Base-by-base conservation (phyloP, 768 basidiomycete species). In the Dentipellis sp. region DNA sequence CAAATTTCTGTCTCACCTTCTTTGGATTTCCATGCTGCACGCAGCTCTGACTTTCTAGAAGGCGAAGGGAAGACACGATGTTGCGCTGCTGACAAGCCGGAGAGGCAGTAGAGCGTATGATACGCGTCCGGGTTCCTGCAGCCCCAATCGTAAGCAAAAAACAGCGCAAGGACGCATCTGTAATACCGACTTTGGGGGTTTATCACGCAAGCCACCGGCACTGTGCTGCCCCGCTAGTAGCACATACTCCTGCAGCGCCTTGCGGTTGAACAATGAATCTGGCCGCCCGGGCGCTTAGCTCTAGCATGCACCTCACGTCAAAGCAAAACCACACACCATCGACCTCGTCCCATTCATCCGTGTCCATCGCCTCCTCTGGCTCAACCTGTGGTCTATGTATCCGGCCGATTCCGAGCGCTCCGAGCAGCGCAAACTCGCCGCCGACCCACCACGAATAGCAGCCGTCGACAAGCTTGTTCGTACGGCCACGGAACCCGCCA, bases 401-500 rank as follows among this genome's bases (percentile, higher is more conserved):
- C 29, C 29, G 29, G 29, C 29, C 29, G 6, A 78, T 16, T 64
- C 75, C 54, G 58, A 83, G 63, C 23, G 80, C 82, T 56, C 90
- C 89, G 0, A 97, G 71, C 8, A 97, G 71, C 0, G 80, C 76
- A 66, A 97, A 91, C 14, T 87, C 78, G 0, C 94, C 94, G 1
- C 91, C 97, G 21, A 92, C 90, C 97, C 95, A 99, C 97, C 97
- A 99, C n/a, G 88, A 86, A 69, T 99, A 99, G 69, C 97, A 99
- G 4, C 95, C 97, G 64, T 99, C 97, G 0, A 99, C 95, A n/a
- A 99, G 79, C 69, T 99, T 99, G 68, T 98, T 99, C 61, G 92
- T 91, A 53, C 97, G 75, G 0, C 97, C 97, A 55, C 78, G 79
- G 71, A 99, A 98, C 2, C 97, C 97, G 3, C 94, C 95, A 9